A percentile compares a stretch with the other conserved stretches of the same genome.
These are phyloP conservation scores for Camelina sativa DNA, from an alignment of 345 rosid species.

Conservation along the genomic window DNA sequence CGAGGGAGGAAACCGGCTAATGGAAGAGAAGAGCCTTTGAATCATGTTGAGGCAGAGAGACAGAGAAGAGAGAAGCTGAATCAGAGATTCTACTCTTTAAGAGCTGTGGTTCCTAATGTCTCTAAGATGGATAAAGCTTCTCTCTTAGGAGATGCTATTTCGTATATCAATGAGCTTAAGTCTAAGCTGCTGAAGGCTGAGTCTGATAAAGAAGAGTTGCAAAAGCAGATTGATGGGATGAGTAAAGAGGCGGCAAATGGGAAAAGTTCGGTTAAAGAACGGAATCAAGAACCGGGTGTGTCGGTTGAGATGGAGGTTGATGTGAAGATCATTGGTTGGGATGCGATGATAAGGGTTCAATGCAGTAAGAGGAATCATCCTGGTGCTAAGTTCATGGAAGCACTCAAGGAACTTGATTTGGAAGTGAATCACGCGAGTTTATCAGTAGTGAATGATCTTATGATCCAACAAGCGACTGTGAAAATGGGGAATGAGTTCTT, in stretches of 20 bases:
- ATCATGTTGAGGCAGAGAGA: slow-evolving; percentile 98
- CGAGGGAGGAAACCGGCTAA: slow-evolving; percentile 95
- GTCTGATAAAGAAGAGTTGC: slow-evolving; percentile 66
- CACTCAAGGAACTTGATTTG: slow-evolving; percentile 83
- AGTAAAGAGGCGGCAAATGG: slow-evolving; percentile 45
- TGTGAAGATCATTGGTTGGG: slow-evolving; percentile 88
- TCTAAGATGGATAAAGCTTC: slow-evolving; percentile 99
- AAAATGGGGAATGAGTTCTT: slow-evolving; percentile 80
- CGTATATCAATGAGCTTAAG: slow-evolving; percentile 85
- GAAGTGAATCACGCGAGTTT: slow-evolving; percentile 92
- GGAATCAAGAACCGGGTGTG: slow-evolving; percentile 25
- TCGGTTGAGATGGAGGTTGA: slow-evolving; percentile 74
- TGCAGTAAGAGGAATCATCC: slow-evolving; percentile 84
- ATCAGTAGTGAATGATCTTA: slow-evolving; percentile 82
- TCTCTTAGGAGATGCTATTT: slow-evolving; percentile 84
- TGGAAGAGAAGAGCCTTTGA: slow-evolving; percentile 94
- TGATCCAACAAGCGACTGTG: slow-evolving; percentile 97
- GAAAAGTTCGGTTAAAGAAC: slow-evolving; percentile 28
- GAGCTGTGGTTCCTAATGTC: slow-evolving; percentile 94
- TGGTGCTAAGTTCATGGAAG: slow-evolving; percentile 84
- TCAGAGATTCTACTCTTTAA: slow-evolving; percentile 78
- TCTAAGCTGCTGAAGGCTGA: slow-evolving; percentile 62
- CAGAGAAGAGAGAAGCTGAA: slow-evolving; percentile 98
- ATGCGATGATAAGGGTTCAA: slow-evolving; percentile 81
- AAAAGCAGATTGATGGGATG: slow-evolving; percentile 61